phyloP scores from a whole-genome alignment of 345 rosid genomes.

The Brassica nigra region DNA sequence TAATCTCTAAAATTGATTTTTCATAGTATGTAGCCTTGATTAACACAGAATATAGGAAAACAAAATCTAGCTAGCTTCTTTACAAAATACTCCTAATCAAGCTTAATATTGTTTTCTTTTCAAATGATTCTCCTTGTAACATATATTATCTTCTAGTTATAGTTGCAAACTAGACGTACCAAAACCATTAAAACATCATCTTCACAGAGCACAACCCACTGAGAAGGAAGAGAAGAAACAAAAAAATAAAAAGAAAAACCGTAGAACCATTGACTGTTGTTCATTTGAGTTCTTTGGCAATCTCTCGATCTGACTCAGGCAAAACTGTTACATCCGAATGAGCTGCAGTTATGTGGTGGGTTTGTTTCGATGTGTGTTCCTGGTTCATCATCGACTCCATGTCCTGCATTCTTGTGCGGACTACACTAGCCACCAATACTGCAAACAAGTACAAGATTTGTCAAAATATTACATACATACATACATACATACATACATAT shows the following conservation, averaged over 20 bases:
- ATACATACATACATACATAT: neutral
- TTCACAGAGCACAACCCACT: neutral
- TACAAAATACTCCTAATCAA: neutral
- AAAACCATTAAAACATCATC: conserved; percentile 8
- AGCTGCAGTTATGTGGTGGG: neutral
- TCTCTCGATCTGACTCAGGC: conserved; percentile 43
- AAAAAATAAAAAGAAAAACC: neutral
- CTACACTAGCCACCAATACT: conserved; percentile 74
- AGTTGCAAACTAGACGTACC: conserved; percentile 4
- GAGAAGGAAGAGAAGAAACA: neutral
- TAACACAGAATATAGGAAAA: neutral
- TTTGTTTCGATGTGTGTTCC: conserved; percentile 39
- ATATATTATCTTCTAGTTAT: neutral
- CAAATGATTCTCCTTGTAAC: neutral
- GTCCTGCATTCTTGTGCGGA: conserved; percentile 67
- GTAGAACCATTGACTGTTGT: conserved; percentile 8
- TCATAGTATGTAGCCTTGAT: neutral
- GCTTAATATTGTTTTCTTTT: neutral
- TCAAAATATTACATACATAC: neutral
- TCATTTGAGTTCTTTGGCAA: conserved; percentile 39
- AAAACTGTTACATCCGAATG: conserved; percentile 38
- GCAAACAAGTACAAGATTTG: conserved; percentile 15
- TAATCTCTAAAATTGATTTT: neutral
- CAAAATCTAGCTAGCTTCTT: neutral
- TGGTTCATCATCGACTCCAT: conserved; percentile 56